These are phyloP conservation scores for Lablab purpureus DNA, from an alignment of 306 rosid genomes.

Conservation along the genomic window DNA sequence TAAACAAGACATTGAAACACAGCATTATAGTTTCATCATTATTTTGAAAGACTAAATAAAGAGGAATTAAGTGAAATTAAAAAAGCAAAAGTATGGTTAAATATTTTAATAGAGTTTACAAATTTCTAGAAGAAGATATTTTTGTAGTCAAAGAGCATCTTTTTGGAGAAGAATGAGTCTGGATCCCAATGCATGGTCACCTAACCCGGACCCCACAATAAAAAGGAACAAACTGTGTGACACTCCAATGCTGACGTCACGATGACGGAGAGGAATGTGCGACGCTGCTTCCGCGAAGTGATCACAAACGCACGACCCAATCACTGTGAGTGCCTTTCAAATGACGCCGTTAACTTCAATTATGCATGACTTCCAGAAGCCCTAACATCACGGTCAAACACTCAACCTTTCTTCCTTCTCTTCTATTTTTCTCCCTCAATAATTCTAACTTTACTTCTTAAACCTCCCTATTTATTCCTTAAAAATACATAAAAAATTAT, in stretches of 20 bases:
- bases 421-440: neutral
- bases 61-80: too few relatives aligned
- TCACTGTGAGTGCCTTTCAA: neutral
- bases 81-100: too few relatives aligned
- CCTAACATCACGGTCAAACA: neutral
- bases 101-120: too few relatives aligned
- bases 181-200: too few relatives aligned
- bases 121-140: too few relatives aligned
- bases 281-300: slow-evolving; percentile 24
- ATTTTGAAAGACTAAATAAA: too few relatives aligned
- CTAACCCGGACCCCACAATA: neutral
- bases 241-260: neutral
- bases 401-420: neutral
- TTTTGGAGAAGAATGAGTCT: neutral
- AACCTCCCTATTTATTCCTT: too few relatives aligned
- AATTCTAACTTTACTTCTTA: too few relatives aligned
- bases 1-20: too few relatives aligned
- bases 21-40: too few relatives aligned
- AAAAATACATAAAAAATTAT: too few relatives aligned
- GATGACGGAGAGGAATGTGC: neutral
- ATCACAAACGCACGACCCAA: neutral
- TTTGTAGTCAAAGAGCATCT: neutral
- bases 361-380: slow-evolving; percentile 26
- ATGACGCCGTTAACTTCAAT: slow-evolving; percentile 25
- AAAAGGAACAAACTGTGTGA: neutral